A percentile compares a stretch with the other conserved stretches of the same genome.
Evolutionary conservation across 352 stramenopile species (phyloP).

Genomic region (Elongisporangium anandrum): DNA sequence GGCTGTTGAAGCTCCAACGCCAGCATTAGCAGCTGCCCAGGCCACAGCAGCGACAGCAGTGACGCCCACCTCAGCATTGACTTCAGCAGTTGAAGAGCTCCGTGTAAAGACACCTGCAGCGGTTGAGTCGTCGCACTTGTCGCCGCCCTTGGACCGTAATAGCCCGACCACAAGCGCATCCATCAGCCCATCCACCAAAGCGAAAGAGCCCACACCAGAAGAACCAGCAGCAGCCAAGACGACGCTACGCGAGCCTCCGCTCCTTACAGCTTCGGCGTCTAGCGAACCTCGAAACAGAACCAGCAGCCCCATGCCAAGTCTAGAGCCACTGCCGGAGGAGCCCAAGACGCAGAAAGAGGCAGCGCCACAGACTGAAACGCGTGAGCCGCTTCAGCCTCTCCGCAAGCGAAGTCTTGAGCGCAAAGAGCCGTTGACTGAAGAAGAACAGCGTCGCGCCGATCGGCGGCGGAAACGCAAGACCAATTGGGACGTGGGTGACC

Average conservation of each 20-base stretch:
- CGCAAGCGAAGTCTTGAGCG: slow-evolving; percentile 38
- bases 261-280: slow-evolving; percentile 13
- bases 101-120: slow-evolving; percentile 44
- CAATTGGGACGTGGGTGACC: slow-evolving; percentile 83
- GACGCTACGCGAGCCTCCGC: slow-evolving; percentile 16
- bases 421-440: slow-evolving; percentile 36
- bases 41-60: slow-evolving; percentile 1
- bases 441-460: slow-evolving; percentile 56
- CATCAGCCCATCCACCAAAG: slow-evolving; percentile 48
- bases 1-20: not conserved
- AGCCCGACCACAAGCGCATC: slow-evolving; percentile 33
- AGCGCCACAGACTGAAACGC: not conserved
- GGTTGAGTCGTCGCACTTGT: slow-evolving; percentile 44
- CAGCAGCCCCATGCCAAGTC: slow-evolving; percentile 21
- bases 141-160: slow-evolving; percentile 37
- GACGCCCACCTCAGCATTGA: not conserved
- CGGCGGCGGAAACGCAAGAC: slow-evolving; percentile 64
- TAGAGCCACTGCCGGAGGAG: slow-evolving; percentile 13
- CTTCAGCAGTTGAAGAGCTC: slow-evolving; percentile 16
- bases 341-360: not conserved
- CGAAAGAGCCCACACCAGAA: slow-evolving; percentile 20
- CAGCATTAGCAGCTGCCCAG: not conserved
- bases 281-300: slow-evolving; percentile 1
- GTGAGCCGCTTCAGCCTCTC: not conserved
- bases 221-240: not conserved